These are phyloP conservation scores for Candida railenensis DNA, from an alignment of 805 yeast species.

Conservation along the genomic window DNA sequence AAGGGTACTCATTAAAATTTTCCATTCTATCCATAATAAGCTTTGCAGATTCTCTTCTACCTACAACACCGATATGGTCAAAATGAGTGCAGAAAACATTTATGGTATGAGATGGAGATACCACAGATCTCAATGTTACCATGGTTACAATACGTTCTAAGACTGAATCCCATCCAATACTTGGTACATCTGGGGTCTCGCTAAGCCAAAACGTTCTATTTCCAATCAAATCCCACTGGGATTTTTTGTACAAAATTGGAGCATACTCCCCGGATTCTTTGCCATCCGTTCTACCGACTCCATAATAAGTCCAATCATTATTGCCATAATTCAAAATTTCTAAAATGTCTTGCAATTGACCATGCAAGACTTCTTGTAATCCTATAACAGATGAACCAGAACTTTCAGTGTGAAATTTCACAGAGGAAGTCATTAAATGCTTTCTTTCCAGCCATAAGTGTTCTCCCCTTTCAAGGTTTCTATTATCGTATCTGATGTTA, in stretches of 20 bases:
- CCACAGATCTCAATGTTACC: conserved; percentile 30
- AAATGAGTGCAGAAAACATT: conserved; percentile 43
- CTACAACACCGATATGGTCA: conserved; percentile 39
- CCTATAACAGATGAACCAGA: conserved; percentile 33
- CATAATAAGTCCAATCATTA: conserved; percentile 34
- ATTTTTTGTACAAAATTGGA: conserved; percentile 31
- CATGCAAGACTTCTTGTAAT: conserved; percentile 38
- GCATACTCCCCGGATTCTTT: conserved; percentile 30
- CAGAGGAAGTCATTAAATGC: conserved; percentile 35
- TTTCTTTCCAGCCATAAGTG: conserved; percentile 45
- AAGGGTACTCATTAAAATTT: conserved; percentile 28
- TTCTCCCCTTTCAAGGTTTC: conserved; percentile 35
- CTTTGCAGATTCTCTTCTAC: conserved; percentile 32
- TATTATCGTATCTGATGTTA: conserved; percentile 46
- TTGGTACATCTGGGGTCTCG: conserved; percentile 36
- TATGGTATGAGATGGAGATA: conserved; percentile 25
- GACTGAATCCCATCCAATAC: conserved; percentile 45
- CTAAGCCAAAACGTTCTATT: conserved; percentile 40
- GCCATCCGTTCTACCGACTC: conserved; percentile 38
- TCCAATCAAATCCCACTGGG: conserved; percentile 32
- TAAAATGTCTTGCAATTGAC: conserved; percentile 34
- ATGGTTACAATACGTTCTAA: conserved; percentile 39
- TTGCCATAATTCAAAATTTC: conserved; percentile 21
- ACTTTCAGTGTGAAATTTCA: conserved; percentile 34
- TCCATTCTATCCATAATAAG: conserved; percentile 35